Percentiles rank a stretch among this genome's conserved stretches.
Conservation (phyloP, 768 basidiomycete species). For the Tylopilus vinaceipallidus region DNA sequence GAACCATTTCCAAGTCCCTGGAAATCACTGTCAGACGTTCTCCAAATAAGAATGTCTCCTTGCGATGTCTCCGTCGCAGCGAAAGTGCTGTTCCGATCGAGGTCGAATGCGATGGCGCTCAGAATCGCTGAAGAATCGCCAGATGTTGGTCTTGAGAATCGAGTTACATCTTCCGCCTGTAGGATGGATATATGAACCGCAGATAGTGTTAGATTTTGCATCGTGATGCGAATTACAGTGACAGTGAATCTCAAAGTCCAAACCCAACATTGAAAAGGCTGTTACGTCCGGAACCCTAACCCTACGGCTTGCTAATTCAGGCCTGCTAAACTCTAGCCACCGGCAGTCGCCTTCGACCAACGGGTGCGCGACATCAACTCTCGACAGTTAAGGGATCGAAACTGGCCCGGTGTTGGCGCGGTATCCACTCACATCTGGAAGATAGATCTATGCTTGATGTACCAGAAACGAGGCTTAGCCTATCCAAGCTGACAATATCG, state of each 20-base stretch:
- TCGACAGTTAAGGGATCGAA: conserved; percentile 3
- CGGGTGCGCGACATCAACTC: not conserved
- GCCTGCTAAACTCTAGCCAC: too few relatives aligned
- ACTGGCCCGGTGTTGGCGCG: not conserved
- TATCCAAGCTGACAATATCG: not conserved
- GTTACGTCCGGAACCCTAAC: too few relatives aligned
- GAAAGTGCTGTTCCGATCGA: conserved; percentile 61
- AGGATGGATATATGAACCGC: conserved; percentile 25
- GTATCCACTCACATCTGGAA: conserved; percentile 2
- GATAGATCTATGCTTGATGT: conserved; percentile 1
- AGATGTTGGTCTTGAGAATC: conserved; percentile 14
- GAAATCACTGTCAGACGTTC: conserved; percentile 17
- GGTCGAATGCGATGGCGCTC: conserved; percentile 53
- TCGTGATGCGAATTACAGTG: conserved; percentile 27
- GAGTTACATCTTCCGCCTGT: conserved; percentile 12
- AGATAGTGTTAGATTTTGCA: conserved; percentile 58
- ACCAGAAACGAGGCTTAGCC: not conserved
- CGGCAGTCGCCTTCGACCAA: not conserved
- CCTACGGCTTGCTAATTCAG: too few relatives aligned
- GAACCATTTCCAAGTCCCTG: conserved; percentile 11
- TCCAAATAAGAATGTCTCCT: conserved; percentile 62
- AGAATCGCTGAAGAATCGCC: conserved; percentile 34
- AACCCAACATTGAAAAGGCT: too few relatives aligned
- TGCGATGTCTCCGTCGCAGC: conserved; percentile 59
- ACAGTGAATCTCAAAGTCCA: not conserved